Evolutionary conservation across 140 eudicot genomes (phyloP).

Genomic region (Stevia rebaudiana): DNA sequence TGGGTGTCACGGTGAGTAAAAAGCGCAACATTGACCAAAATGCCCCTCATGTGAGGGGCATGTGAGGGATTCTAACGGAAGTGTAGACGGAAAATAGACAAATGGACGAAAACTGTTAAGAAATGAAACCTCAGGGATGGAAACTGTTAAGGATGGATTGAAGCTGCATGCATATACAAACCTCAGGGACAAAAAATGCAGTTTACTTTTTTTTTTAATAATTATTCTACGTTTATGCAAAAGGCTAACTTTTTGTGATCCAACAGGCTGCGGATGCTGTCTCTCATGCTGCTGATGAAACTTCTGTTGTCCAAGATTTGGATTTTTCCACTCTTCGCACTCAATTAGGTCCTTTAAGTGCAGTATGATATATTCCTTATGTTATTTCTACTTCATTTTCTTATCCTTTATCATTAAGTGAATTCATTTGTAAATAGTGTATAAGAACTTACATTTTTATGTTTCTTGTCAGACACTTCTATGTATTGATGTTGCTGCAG

Average conservation of each 20-base stretch:
- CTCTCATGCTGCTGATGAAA: constrained; percentile 90
- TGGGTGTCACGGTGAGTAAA: too few relatives aligned
- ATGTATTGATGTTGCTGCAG: constrained; percentile 86
- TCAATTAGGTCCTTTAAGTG: constrained; percentile 82
- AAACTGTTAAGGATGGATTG: too few relatives aligned
- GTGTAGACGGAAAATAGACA: too few relatives aligned
- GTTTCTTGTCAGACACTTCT: constrained; percentile 59
- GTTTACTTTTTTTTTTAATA: background rate
- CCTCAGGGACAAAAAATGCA: too few relatives aligned
- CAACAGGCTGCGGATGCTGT: constrained; percentile 93
- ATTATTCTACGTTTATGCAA: background rate
- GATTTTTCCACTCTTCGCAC: constrained; percentile 72
- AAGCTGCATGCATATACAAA: too few relatives aligned
- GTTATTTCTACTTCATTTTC: constrained; percentile 5
- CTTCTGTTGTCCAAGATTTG: constrained; percentile 63
- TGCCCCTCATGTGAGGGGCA: too few relatives aligned
- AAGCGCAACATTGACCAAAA: too few relatives aligned
- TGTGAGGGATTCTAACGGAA: too few relatives aligned
- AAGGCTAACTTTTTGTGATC: constrained; percentile 4
- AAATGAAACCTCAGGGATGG: too few relatives aligned
- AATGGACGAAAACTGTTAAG: too few relatives aligned
- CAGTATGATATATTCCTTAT: constrained; percentile 49
- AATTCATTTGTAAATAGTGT: constrained; percentile 2
- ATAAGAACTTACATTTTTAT: constrained; percentile 24
- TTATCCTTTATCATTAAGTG: background rate